Evolutionary conservation across 805 yeast genomes (phyloP), one percentile per base, ranked within the genome.

Genomic region (Kazachstania psychrophila): DNA sequence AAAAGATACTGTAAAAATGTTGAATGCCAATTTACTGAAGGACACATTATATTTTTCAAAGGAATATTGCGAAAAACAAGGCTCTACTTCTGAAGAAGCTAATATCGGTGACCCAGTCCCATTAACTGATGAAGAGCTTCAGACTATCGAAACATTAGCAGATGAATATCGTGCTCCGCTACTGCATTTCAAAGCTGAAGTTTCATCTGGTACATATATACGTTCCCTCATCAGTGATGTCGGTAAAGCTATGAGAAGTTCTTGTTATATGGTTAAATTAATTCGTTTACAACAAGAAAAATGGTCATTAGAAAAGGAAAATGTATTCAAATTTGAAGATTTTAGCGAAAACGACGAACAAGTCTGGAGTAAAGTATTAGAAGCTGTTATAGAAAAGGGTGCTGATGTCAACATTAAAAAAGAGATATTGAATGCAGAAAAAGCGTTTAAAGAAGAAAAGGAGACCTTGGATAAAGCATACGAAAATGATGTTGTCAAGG

Each of bases 131-230:
- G 65, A 59, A 2, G 65, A 64, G 6, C 29, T 36, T 8, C 23
- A 44, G 6, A 41, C 44, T 12, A 50, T 58, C 20, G 44, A 43
- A 3, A 56, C 51, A 16, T 45, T 50, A 23, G 68, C 68, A 3
- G 70, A 64, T 2, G 49, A 44, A 3, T 69, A 66, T 40, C 66
- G 71, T 43, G 77, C 85, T 2, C 92, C 94, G 2, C 48, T 80
- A 33, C 49, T 89, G 18, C 88, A 81, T 48, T 74, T 92, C 46
- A 72, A 70, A 12, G 74, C 94, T 4, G 70, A 73, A 24, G 98
- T 89, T 1, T 81, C 95, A 1, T 86, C 96, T 0, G 99, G 99
- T 1, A 92, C 97, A 0, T 92, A 92, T 51, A 87, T 92, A 33
- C 71, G 99, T 46, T 81, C 96, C 2, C 63, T 92, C 37, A 69